Conservation (phyloP, 1,284 basidiomycete species). For the Ceratobasidium sp. region DNA sequence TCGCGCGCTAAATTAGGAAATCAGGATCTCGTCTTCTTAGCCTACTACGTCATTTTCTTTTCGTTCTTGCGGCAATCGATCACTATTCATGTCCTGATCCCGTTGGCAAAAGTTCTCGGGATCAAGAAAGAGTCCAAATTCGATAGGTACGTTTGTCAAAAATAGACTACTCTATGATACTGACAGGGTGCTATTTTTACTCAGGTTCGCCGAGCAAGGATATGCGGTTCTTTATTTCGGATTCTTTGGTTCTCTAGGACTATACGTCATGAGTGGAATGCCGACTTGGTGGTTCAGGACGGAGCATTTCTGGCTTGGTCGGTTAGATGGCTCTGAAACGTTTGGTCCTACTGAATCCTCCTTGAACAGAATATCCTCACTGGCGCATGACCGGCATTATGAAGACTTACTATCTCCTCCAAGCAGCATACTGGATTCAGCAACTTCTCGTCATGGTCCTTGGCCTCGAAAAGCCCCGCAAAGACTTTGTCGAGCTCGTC, state of each 20-base stretch:
- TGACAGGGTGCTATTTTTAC: background rate
- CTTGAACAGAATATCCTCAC: constrained; percentile 87
- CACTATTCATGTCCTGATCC: constrained; percentile 74
- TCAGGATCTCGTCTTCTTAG: constrained; percentile 81
- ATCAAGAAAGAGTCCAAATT: constrained; percentile 70
- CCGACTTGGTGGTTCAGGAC: constrained; percentile 92
- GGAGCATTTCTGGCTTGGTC: constrained; percentile 82
- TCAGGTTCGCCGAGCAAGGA: constrained; percentile 82
- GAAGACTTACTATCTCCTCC: constrained; percentile 92
- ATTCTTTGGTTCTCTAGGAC: constrained; percentile 74
- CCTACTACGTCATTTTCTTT: constrained; percentile 90
- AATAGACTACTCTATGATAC: background rate
- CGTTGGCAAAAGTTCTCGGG: constrained; percentile 74
- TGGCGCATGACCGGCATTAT: constrained; percentile 87
- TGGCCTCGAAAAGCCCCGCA: constrained; percentile 92
- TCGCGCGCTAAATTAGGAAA: constrained; percentile 19
- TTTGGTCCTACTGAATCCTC: too few relatives aligned
- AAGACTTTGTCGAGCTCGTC: constrained; percentile 88
- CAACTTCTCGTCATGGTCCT: constrained; percentile 89
- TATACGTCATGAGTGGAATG: constrained; percentile 86
- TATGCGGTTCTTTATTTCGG: constrained; percentile 86
- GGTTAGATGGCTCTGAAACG: too few relatives aligned
- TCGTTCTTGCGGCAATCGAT: constrained; percentile 87
- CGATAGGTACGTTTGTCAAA: constrained; percentile 56
- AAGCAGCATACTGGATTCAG: constrained; percentile 92